Evolutionary conservation across 2,329 filamentous ascomycete species (phyloP).

Genomic region (Colletotrichum nymphaeae): DNA sequence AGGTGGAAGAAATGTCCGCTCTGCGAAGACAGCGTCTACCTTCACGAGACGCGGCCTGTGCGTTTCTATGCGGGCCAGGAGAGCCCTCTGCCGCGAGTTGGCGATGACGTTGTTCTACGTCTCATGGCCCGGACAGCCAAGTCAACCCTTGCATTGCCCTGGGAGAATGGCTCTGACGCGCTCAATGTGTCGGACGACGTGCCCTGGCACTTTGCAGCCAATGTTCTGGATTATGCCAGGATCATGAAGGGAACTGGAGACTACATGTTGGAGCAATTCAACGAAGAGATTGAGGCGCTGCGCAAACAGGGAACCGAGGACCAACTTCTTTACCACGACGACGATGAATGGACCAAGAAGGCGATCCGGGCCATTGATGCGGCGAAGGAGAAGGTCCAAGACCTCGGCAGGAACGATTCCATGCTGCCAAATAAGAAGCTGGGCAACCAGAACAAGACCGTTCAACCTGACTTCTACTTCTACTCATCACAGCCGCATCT

Average conservation of each 20-base stretch:
- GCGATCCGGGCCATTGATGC: conserved; percentile 80
- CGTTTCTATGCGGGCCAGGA: conserved; percentile 94
- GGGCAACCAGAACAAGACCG: conserved; percentile 24
- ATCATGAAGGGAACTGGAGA: conserved; percentile 94
- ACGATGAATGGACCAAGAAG: conserved; percentile 91
- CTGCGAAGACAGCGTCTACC: conserved; percentile 92
- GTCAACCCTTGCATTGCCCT: conserved; percentile 88
- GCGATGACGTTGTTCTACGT: conserved; percentile 89
- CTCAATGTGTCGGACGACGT: conserved; percentile 79
- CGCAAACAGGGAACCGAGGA: conserved; percentile 86
- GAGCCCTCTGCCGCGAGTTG: conserved; percentile 80
- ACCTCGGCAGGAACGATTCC: conserved; percentile 50
- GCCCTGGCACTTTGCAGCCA: conserved; percentile 94
- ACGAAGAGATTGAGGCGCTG: conserved; percentile 81
- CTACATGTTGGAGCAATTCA: conserved; percentile 86
- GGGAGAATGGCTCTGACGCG: conserved; percentile 79
- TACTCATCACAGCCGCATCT: conserved; percentile 90
- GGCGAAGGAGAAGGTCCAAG: conserved; percentile 77
- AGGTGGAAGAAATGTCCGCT: conserved; percentile 97
- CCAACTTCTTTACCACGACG: conserved; percentile 89
- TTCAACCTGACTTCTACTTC: conserved; percentile 77
- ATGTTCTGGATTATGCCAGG: conserved; percentile 92
- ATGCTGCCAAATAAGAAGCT: conserved; percentile 33
- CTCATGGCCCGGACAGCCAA: conserved; percentile 84
- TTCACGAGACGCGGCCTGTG: conserved; percentile 89